phyloP scores from a whole-genome alignment of 176 grass and related monocot species.

The Alloteropsis semialata region DNA sequence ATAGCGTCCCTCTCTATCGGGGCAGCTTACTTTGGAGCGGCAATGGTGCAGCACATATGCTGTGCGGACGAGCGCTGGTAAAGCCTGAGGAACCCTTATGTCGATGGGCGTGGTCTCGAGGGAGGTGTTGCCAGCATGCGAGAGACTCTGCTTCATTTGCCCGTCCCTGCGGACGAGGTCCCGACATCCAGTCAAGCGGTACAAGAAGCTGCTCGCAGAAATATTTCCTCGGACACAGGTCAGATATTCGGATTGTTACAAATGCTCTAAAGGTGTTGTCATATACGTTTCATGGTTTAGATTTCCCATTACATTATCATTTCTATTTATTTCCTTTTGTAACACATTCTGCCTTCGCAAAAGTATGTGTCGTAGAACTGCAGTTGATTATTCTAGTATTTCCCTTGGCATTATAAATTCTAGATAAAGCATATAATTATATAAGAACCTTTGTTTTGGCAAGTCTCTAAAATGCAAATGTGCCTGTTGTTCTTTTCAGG shows the following conservation, averaged over 20 bases:
- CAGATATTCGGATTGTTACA: not conserved
- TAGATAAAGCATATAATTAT: not conserved
- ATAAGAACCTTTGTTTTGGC: not conserved
- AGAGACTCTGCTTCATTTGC: constrained; percentile 79
- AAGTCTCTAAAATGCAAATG: not conserved
- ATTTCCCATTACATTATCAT: not conserved
- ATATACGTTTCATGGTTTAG: not conserved
- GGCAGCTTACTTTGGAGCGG: not conserved
- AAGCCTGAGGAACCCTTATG: constrained; percentile 24
- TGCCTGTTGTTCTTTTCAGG: constrained; percentile 44
- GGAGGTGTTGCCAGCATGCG: constrained; percentile 59
- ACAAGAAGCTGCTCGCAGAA: constrained; percentile 82
- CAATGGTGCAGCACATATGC: not conserved
- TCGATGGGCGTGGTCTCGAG: constrained; percentile 66
- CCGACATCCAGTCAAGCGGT: constrained; percentile 81
- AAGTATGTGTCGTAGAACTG: not conserved
- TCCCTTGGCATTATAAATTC: not conserved
- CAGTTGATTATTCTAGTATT: not conserved
- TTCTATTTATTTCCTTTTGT: not conserved
- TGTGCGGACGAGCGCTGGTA: constrained; percentile 9
- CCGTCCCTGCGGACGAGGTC: constrained; percentile 72
- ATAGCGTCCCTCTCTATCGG: not conserved
- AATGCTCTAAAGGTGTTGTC: not conserved
- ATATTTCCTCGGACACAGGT: constrained; percentile 81
- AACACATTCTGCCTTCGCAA: not conserved